Base-by-base conservation (phyloP, 164 flowering plant genomes). In the Piper betle region DNA sequence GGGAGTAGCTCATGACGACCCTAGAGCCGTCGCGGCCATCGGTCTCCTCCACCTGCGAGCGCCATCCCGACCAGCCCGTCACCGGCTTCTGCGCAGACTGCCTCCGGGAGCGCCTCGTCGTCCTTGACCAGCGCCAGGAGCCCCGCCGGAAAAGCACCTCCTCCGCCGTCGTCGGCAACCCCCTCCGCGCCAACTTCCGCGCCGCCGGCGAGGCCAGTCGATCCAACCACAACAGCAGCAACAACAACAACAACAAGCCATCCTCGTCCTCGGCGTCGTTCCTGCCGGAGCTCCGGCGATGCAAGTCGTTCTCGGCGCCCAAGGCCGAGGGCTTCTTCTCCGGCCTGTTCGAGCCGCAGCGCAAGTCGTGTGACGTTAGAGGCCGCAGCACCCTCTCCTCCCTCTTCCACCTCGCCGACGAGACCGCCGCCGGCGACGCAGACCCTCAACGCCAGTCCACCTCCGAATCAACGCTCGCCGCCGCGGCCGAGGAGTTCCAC, bases 41-140 rank as follows among this genome's bases (percentile, higher is more conserved):
- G 37, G 60, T 55, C 9, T 52, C 73, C 72, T 63, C 85, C 69
- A 53, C 77, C 61, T 85, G 97, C 74, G 69, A 75, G 69, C 82
- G 71, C 60, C 95, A 87, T 74, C 96, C 89, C 1, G 65, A 72
- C 69, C 73, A 79, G n/a, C 80, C 79, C 15, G 52, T 77, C 76
- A 82, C 93, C 65, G 95, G 95, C 20, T 79, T 92, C 76, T 92
- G 98, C 77, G 82, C 95, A 58, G 66, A 84, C 15, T 92, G 98
- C 69, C 78, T 92, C 58, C 78, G 86, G 18, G 98, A 92, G 55
- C 98, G 96, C 50, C 91, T 92, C 76, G 74, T 79, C 61, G 77
- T 78, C 65, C 68, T 82, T 48, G 80, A 80, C 17, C 65, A 33
- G 58, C 58, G 6, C 17, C 72, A 63, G 17, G 71, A 58, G 2